Conservation (phyloP, 208 protist genomes). For the Trypanosoma vivax region DNA sequence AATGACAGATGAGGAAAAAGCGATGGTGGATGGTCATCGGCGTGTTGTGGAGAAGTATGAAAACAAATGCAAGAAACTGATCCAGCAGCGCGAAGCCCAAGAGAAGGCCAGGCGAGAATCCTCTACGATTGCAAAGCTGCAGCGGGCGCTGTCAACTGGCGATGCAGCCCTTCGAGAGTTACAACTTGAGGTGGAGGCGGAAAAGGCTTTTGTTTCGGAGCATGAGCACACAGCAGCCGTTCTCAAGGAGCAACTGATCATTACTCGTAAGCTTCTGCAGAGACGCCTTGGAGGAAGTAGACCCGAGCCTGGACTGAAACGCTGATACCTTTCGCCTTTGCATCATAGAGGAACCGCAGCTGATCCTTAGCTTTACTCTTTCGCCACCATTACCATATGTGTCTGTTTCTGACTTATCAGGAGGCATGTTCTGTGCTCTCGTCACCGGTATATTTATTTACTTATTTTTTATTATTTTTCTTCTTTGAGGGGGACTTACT, state of each 20-base stretch:
- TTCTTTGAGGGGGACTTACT: too few species aligned
- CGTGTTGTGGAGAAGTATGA: slow-evolving; percentile 12
- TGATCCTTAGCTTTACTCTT: too few species aligned
- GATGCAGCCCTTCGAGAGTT: slow-evolving; percentile 12
- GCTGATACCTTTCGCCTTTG: too few species aligned
- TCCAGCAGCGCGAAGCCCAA: slow-evolving; percentile 1
- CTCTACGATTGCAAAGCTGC: slow-evolving; percentile 4
- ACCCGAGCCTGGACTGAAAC: too few species aligned
- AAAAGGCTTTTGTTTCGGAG: slow-evolving; percentile 11
- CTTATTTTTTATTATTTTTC: too few species aligned
- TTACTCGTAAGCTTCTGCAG: slow-evolving; percentile 3
- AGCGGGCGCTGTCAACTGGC: slow-evolving; percentile 2
- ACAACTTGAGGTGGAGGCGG: neutral
- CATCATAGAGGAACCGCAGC: too few species aligned
- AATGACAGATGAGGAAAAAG: slow-evolving; percentile 14
- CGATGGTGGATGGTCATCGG: slow-evolving; percentile 1
- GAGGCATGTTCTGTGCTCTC: too few species aligned
- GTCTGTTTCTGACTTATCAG: too few species aligned
- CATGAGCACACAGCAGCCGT: slow-evolving; percentile 2
- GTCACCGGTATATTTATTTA: too few species aligned
- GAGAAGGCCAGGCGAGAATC: neutral
- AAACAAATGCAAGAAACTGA: slow-evolving; percentile 1
- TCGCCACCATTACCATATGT: too few species aligned
- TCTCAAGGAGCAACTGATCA: slow-evolving; percentile 5
- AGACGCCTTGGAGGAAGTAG: neutral